phyloP scores from a whole-genome alignment of 176 grass and related monocot species.

The maize (Zea mays) region DNA sequence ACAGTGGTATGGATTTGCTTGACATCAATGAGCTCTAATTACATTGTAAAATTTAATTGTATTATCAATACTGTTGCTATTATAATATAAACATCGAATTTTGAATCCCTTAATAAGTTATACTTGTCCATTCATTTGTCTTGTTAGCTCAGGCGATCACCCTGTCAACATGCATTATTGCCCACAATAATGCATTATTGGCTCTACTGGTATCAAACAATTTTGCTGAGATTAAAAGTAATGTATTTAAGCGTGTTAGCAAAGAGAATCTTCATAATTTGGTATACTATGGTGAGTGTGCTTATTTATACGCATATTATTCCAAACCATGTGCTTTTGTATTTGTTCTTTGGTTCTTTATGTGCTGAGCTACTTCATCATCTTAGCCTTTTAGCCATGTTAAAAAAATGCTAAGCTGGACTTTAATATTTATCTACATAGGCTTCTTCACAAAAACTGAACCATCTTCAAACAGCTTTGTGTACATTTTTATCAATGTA shows the following conservation, averaged over 20 bases:
- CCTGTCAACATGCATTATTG: conserved; percentile 93
- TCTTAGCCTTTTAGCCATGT: conserved; percentile 5
- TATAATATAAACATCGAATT: conserved; percentile 11
- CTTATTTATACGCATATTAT: conserved; percentile 27
- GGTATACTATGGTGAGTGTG: conserved; percentile 89
- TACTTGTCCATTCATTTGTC: conserved; percentile 98
- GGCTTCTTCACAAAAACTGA: neutral
- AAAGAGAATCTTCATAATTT: conserved; percentile 98
- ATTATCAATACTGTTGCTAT: neutral
- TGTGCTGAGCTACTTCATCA: conserved; percentile 24
- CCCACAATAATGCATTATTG: conserved; percentile 90
- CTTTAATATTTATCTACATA: conserved; percentile 12
- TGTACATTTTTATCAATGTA: conserved; percentile 19
- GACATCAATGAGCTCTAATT: neutral
- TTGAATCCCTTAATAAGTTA: conserved; percentile 66
- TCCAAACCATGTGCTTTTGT: conserved; percentile 20
- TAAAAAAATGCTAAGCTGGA: neutral
- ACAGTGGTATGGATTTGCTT: neutral
- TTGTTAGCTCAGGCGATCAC: conserved; percentile 98
- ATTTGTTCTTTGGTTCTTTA: conserved; percentile 14
- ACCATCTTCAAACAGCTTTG: neutral
- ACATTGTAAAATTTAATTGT: conserved; percentile 1
- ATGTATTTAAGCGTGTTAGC: conserved; percentile 97
- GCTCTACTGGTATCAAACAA: conserved; percentile 96
- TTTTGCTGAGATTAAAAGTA: conserved; percentile 97